These are phyloP conservation scores for Pseudocercospora cruenta DNA, from an alignment of 2,329 filamentous ascomycete species.

Conservation along the genomic window DNA sequence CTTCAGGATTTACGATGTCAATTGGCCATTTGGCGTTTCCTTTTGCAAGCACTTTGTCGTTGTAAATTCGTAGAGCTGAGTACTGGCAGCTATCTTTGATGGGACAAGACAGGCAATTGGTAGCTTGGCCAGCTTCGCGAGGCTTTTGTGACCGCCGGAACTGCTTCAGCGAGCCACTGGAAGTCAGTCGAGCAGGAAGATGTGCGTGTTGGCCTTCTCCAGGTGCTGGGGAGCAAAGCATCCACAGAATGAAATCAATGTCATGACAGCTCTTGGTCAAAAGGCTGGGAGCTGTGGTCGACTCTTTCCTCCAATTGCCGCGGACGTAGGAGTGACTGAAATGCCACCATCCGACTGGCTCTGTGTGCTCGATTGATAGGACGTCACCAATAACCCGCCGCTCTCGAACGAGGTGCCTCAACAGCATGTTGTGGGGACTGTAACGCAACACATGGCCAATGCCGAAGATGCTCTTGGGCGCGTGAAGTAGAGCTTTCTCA, in stretches of 20 bases:
- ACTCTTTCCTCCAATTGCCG: constrained; percentile 89
- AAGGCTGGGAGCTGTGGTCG: constrained; percentile 75
- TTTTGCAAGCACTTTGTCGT: constrained; percentile 67
- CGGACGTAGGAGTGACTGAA: constrained; percentile 88
- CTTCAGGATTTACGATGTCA: constrained; percentile 86
- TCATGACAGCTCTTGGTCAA: constrained; percentile 97
- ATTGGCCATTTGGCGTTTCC: constrained; percentile 80
- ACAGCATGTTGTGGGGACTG: constrained; percentile 85
- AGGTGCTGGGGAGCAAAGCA: constrained; percentile 72
- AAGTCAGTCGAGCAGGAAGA: constrained; percentile 73
- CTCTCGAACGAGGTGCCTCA: constrained; percentile 76
- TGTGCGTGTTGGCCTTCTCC: constrained; percentile 53
- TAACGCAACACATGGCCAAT: constrained; percentile 94
- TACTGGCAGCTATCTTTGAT: constrained; percentile 78
- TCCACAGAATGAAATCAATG: constrained; percentile 89
- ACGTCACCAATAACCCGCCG: constrained; percentile 81
- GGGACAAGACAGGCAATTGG: constrained; percentile 84
- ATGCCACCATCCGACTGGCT: constrained; percentile 96
- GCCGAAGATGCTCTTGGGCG: constrained; percentile 66
- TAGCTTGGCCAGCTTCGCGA: constrained; percentile 70
- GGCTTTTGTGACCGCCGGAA: constrained; percentile 81
- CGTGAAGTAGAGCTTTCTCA: constrained; percentile 35
- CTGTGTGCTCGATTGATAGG: constrained; percentile 84
- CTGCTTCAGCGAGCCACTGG: constrained; percentile 74
- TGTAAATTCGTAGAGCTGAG: constrained; percentile 81